These are phyloP conservation scores for Amylocarpus encephaloides DNA, from an alignment of 2,329 filamentous ascomycete genomes.

Conservation along the genomic window DNA sequence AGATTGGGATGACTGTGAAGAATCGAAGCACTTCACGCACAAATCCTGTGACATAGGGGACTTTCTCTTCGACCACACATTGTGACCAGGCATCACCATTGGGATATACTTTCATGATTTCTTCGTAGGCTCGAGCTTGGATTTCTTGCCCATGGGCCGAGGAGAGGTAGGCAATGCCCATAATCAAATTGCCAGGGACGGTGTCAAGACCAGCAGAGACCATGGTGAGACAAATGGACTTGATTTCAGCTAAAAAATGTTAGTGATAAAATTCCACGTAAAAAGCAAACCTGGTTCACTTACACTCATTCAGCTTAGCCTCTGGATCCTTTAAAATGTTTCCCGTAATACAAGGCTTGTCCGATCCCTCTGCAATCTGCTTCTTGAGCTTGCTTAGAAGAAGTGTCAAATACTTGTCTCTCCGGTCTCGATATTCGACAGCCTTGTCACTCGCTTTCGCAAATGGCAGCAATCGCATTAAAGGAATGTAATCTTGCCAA, in stretches of 20 bases:
- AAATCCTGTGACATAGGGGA: constrained; percentile 69
- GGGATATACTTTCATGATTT: constrained; percentile 66
- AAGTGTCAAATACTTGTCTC: constrained; percentile 59
- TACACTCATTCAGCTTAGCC: constrained; percentile 61
- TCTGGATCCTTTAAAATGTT: constrained; percentile 57
- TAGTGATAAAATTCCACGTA: too few species aligned
- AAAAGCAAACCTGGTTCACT: constrained; percentile 21
- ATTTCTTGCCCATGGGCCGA: constrained; percentile 61
- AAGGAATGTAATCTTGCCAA: constrained; percentile 77
- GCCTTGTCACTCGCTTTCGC: constrained; percentile 53
- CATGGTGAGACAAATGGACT: constrained; percentile 77
- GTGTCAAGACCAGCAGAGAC: constrained; percentile 77
- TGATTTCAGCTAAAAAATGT: constrained; percentile 71
- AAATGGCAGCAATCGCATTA: constrained; percentile 57
- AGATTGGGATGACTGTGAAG: constrained; percentile 76
- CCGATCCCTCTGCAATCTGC: constrained; percentile 54
- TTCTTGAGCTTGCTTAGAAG: constrained; percentile 55
- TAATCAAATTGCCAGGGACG: constrained; percentile 71
- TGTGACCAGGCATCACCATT: constrained; percentile 69
- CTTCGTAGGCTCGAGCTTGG: constrained; percentile 61
- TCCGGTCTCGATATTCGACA: constrained; percentile 56
- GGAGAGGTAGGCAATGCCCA: constrained; percentile 72
- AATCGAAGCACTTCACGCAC: constrained; percentile 74
- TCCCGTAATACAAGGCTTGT: constrained; percentile 62
- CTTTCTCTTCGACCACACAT: constrained; percentile 66